Percentiles rank a stretch among this genome's conserved stretches.
phyloP scores from a whole-genome alignment of 352 stramenopile species.

The Pythium guiyangense region DNA sequence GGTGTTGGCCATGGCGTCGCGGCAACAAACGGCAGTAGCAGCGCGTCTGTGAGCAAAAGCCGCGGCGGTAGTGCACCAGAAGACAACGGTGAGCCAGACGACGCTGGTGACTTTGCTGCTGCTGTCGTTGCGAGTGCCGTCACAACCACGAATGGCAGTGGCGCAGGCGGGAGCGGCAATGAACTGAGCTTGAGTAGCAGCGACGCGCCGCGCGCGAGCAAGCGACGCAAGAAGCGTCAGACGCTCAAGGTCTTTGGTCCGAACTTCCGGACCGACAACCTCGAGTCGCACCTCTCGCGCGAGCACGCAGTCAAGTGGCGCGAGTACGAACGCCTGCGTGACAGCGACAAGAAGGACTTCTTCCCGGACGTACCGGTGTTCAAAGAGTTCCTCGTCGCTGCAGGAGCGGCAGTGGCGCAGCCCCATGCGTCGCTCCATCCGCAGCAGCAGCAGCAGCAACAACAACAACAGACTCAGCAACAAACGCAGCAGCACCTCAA shows the following conservation, averaged over 20 bases:
- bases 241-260: constrained; percentile 53
- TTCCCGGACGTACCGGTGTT: constrained; percentile 28
- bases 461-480: neutral
- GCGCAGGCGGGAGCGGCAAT: neutral
- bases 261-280: constrained; percentile 55
- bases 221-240: constrained; percentile 51
- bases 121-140: neutral
- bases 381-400: constrained; percentile 19
- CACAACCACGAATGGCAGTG: no score
- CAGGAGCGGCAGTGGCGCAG: neutral
- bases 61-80: neutral
- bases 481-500: neutral
- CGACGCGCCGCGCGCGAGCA: constrained; percentile 14
- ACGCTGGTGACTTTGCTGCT: constrained; percentile 13
- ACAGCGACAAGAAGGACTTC: constrained; percentile 38
- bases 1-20: neutral
- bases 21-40: neutral
- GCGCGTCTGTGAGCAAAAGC: neutral
- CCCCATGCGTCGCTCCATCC: neutral
- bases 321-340: constrained; percentile 43
- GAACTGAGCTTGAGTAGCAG: neutral
- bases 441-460: constrained; percentile 1
- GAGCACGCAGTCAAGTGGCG: constrained; percentile 44
- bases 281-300: constrained; percentile 46
- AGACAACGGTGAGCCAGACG: constrained; percentile 5